Conservation (phyloP, 2,329 filamentous ascomycete genomes). For the Rhynchosporium agropyri region DNA sequence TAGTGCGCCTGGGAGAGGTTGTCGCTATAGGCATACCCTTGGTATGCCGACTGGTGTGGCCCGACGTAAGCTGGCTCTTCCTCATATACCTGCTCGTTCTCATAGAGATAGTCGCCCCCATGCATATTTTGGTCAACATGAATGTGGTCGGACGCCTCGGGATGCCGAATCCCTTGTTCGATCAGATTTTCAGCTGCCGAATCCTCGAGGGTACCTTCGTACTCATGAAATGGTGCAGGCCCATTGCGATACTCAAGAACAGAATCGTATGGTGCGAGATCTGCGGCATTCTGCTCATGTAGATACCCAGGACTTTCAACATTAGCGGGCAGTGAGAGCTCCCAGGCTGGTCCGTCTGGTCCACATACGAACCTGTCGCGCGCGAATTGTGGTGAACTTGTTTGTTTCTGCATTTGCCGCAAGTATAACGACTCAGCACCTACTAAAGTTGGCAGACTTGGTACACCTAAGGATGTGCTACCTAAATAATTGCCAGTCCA, state of each 20-base stretch:
- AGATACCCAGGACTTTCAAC: background rate
- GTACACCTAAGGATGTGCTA: background rate
- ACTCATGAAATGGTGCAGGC: background rate
- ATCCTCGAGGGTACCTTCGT: background rate
- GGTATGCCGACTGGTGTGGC: background rate
- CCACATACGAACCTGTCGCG: background rate
- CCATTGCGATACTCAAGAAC: background rate
- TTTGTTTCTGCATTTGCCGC: background rate
- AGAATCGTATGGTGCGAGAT: background rate
- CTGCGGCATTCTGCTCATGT: background rate
- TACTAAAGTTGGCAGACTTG: background rate
- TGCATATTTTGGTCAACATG: background rate
- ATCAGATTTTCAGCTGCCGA: background rate
- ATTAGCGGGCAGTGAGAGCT: background rate
- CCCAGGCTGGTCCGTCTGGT: background rate
- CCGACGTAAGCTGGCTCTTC: background rate
- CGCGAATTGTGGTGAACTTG: background rate
- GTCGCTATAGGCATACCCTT: background rate
- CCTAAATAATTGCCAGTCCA: slow-evolving; percentile 7
- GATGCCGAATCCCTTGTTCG: background rate
- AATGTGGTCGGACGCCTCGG: background rate
- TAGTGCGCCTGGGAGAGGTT: background rate
- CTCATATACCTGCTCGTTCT: background rate
- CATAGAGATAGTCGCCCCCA: background rate
- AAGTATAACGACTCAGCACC: background rate